These are phyloP conservation scores for Marasmius tenuissimus DNA, from an alignment of 1,284 basidiomycete genomes.

Conservation along the genomic window DNA sequence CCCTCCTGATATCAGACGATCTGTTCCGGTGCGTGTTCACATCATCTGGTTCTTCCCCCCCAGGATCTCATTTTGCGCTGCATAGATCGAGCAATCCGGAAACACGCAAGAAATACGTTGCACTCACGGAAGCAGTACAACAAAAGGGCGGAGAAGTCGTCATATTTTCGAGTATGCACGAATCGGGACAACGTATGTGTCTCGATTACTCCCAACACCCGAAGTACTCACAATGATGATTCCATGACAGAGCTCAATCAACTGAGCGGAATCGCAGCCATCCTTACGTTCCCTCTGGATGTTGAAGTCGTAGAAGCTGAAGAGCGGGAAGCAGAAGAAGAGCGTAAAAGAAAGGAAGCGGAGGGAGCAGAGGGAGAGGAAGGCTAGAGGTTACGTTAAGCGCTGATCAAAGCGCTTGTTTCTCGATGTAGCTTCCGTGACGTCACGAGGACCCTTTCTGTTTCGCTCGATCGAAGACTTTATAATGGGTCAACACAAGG, in stretches of 20 bases:
- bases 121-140: conserved; percentile 87
- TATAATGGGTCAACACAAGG: background rate
- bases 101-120: conserved; percentile 84
- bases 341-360: conserved; percentile 38
- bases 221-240: background rate
- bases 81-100: conserved; percentile 71
- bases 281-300: conserved; percentile 95
- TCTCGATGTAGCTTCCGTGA: background rate
- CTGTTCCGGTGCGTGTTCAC: conserved; percentile 75
- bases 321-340: conserved; percentile 66
- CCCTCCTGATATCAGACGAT: conserved; percentile 92
- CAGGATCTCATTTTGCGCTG: conserved; percentile 4
- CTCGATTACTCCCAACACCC: background rate
- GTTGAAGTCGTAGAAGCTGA: conserved; percentile 91
- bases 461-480: conserved; percentile 5
- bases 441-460: background rate
- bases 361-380: conserved; percentile 26
- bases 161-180: conserved; percentile 99
- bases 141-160: conserved; percentile 90
- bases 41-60: background rate
- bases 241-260: conserved; percentile 81
- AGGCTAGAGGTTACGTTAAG: too few species aligned
- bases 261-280: conserved; percentile 93
- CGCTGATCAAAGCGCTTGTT: too few species aligned
- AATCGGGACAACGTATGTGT: conserved; percentile 87